Evolutionary conservation across 2,329 filamentous ascomycete genomes (phyloP).

Genomic region (Cyphellophora europaea): DNA sequence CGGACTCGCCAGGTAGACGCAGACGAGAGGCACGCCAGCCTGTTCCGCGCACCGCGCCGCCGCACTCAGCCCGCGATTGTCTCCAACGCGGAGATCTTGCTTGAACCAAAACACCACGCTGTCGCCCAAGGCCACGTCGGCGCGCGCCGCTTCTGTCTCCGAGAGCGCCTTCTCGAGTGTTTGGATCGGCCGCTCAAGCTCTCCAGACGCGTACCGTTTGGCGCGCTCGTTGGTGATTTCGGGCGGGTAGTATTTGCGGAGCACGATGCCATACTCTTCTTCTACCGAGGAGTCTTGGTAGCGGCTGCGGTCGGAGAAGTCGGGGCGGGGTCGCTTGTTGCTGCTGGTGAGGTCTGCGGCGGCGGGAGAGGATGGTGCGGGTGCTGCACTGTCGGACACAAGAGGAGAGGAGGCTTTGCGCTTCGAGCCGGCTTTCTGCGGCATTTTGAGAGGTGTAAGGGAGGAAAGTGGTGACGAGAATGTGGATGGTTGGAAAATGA

Average conservation of each 20-base stretch:
- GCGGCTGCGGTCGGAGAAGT: constrained; percentile 1
- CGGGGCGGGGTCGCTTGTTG: neutral
- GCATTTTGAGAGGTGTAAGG: no score
- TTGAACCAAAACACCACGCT: constrained; percentile 89
- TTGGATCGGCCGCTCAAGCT: constrained; percentile 65
- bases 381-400: no score
- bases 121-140: constrained; percentile 43
- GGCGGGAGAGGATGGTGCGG: no score
- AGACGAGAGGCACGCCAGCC: constrained; percentile 61
- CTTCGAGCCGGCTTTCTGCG: no score
- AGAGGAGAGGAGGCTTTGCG: no score
- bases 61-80: constrained; percentile 63
- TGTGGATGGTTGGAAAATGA: no score
- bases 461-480: no score
- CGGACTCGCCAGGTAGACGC: constrained; percentile 70
- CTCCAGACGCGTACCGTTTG: constrained; percentile 60
- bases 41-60: constrained; percentile 60
- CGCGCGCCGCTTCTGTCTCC: constrained; percentile 49
- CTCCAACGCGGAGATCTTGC: constrained; percentile 61
- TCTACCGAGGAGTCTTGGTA: constrained; percentile 16
- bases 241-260: constrained; percentile 69
- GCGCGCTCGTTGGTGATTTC: constrained; percentile 80
- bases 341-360: no score
- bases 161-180: constrained; percentile 51
- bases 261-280: constrained; percentile 52